Conservation (phyloP, 768 basidiomycete species). For the Cyathus striatus region DNA sequence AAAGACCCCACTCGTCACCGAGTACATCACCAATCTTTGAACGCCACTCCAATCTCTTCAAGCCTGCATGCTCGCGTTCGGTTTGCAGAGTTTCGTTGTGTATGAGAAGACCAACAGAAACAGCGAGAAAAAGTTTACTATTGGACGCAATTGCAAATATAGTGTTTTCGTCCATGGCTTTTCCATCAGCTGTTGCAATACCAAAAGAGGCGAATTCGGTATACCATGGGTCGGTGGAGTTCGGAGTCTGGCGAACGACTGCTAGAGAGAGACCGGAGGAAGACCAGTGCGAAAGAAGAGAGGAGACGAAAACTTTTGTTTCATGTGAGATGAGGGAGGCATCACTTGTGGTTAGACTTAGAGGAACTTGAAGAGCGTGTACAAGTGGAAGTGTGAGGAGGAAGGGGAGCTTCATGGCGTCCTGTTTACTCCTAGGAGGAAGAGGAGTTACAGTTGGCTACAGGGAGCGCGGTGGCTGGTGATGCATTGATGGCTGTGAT, state of each 20-base stretch:
- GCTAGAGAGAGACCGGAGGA: constrained; percentile 35
- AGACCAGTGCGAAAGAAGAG: constrained; percentile 26
- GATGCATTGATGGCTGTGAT: too few relatives aligned
- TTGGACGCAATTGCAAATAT: constrained; percentile 41
- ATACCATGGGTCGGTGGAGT: constrained; percentile 23
- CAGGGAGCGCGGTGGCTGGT: too few relatives aligned
- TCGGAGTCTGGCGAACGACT: constrained; percentile 26
- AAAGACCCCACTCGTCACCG: constrained; percentile 32
- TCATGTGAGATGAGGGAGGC: constrained; percentile 13
- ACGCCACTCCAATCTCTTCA: constrained; percentile 33
- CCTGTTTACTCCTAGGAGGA: too few relatives aligned
- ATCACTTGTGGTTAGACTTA: too few relatives aligned
- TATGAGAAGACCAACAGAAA: constrained; percentile 33
- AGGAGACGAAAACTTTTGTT: constrained; percentile 17
- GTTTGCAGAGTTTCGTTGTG: constrained; percentile 27
- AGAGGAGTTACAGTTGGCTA: too few relatives aligned
- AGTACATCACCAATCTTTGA: constrained; percentile 29
- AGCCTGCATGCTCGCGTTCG: constrained; percentile 18
- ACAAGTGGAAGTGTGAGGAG: too few relatives aligned
- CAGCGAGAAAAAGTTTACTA: constrained; percentile 34
- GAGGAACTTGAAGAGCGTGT: too few relatives aligned
- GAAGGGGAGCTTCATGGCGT: too few relatives aligned
- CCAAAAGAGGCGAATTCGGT: constrained; percentile 35
- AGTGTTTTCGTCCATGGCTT: constrained; percentile 35
- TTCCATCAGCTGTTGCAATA: constrained; percentile 22